Evolutionary conservation across 2,329 filamentous ascomycete species (phyloP), one percentile per base, ranked within the genome.

Genomic region (Xylaria sp.): DNA sequence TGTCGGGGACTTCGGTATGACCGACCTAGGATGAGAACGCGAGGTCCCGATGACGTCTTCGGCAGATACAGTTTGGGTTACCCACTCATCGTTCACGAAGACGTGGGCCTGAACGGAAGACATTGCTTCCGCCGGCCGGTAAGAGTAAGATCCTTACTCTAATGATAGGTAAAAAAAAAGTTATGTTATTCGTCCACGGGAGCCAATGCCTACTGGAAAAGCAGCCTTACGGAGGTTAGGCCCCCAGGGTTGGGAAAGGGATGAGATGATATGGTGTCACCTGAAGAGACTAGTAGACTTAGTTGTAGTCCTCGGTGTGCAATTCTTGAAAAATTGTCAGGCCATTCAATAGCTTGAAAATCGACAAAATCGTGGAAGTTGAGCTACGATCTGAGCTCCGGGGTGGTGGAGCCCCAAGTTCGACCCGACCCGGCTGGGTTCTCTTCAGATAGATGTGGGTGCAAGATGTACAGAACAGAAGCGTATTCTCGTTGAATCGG

Each of bases 71-170:
- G 81, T 87, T 72, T 85, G 80, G n/a, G 84, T 85, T 42, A 88
- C 84, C 87, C 87, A 89, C 76, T 84, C 79, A 68, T 87, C 86
- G 73, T 86, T 80, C 68, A 84, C 81, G 27, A 88, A 75, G 68
- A 88, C 81, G 69, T 83, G 86, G 42, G 85, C 85, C 74, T 89
- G 85, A 67, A 89, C 83, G 62, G 85, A 81, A 14, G 66, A 67
- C 83, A 85, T 85, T 30, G 50, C 30, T 51, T 34, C 48, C 14
- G 14, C 48, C 42, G 51, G 42, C 50, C 64, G 42, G 59, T 47
- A 57, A 14, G 9, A 17, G 14, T 34, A 27, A 2, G 8, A 12
- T 19, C 42, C 32, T 34, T 42, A 11, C n/a, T 24, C 54, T 4
- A 27, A n/a, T 6, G 12, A 30, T 4, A 14, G 21, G 24, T 47